Conservation (phyloP, 148 eudicot genomes). For the Fallopia convolvulus region DNA sequence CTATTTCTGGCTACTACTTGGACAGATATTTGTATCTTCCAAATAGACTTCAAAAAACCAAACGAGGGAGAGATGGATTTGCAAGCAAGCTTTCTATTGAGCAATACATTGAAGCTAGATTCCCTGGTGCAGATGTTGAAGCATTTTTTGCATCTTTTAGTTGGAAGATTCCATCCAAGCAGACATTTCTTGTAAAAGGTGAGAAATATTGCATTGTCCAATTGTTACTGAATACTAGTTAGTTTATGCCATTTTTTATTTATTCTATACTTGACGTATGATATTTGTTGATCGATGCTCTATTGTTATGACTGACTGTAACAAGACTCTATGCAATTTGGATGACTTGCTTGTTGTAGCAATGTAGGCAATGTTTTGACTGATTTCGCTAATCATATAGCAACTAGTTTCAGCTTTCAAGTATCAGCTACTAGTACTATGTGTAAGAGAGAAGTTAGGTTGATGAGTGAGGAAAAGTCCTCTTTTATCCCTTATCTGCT, state of each 20-base stretch:
- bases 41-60: conserved; percentile 24
- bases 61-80: conserved; percentile 28
- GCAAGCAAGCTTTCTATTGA: conserved; percentile 55
- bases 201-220: neutral
- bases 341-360: neutral
- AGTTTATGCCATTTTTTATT: neutral
- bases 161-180: conserved; percentile 67
- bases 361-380: neutral
- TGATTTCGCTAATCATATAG: neutral
- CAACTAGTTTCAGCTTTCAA: neutral
- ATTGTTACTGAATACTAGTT: neutral
- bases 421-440: neutral
- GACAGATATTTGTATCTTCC: conserved; percentile 83
- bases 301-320: neutral
- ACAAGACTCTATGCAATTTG: neutral
- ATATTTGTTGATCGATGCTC: neutral
- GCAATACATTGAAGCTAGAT: conserved; percentile 34
- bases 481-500: neutral
- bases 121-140: conserved; percentile 44
- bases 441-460: neutral
- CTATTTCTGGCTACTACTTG: conserved; percentile 44
- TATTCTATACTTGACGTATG: neutral
- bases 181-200: conserved; percentile 34
- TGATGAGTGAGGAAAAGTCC: neutral
- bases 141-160: conserved; percentile 67